Conservation (phyloP, 768 basidiomycete genomes). For the Amylocystis lapponica region DNA sequence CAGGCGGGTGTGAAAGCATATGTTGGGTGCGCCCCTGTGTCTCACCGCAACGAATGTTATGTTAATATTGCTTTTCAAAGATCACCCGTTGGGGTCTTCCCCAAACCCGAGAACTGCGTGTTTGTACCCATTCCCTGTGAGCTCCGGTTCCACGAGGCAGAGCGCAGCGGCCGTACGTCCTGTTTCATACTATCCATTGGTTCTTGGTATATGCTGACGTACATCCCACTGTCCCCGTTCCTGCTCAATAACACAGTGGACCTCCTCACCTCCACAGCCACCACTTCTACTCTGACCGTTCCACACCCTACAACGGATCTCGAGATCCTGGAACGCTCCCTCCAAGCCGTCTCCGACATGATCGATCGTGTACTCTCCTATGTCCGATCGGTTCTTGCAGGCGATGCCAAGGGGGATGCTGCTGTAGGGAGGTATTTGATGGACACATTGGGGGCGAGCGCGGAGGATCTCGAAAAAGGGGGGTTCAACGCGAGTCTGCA, state of each 20-base stretch:
- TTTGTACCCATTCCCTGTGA: slow-evolving; percentile 91
- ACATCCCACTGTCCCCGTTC: not conserved
- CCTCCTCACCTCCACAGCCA: slow-evolving; percentile 51
- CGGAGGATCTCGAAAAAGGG: slow-evolving; percentile 64
- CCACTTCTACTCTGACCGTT: slow-evolving; percentile 37
- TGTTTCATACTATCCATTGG: slow-evolving; percentile 4
- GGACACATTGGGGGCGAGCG: slow-evolving; percentile 73
- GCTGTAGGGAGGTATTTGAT: slow-evolving; percentile 89
- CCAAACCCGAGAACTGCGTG: slow-evolving; percentile 91
- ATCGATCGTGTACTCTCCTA: slow-evolving; percentile 83
- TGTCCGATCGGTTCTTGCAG: slow-evolving; percentile 73
- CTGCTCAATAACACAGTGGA: slow-evolving; percentile 52
- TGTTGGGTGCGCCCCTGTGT: slow-evolving; percentile 53
- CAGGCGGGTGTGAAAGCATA: slow-evolving; percentile 81
- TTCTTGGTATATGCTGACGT: not conserved
- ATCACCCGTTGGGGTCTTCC: slow-evolving; percentile 82
- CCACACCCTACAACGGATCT: slow-evolving; percentile 63
- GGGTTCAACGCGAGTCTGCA: slow-evolving; percentile 75
- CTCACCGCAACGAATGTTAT: not conserved
- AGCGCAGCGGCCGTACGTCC: slow-evolving; percentile 78
- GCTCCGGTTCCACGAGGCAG: slow-evolving; percentile 75
- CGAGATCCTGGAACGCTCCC: slow-evolving; percentile 68
- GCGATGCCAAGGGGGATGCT: slow-evolving; percentile 74
- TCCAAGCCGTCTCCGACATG: slow-evolving; percentile 66
- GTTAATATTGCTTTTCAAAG: slow-evolving; percentile 30